Evolutionary conservation across 805 yeast genomes (phyloP).

Genomic region (Zygoascus ofunaensis): DNA sequence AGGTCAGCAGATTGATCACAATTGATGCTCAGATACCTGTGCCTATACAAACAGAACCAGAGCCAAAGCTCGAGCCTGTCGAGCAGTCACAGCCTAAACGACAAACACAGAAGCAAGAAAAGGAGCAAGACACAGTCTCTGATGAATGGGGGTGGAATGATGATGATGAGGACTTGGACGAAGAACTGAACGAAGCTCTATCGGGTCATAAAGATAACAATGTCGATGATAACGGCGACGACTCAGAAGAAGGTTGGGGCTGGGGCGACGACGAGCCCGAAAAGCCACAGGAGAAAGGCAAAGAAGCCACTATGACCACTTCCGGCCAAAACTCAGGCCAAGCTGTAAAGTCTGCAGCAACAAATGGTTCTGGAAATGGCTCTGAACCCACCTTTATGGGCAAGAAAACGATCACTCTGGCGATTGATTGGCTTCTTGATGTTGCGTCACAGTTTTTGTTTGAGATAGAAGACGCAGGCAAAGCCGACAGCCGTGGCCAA

Average conservation of each 20-base stretch:
- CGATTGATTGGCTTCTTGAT: conserved; percentile 5
- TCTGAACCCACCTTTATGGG: neutral
- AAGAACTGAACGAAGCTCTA: conserved; percentile 7
- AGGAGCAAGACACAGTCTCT: too few relatives aligned
- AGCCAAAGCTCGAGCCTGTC: neutral
- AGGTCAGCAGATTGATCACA: conserved; percentile 1
- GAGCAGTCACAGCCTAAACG: neutral
- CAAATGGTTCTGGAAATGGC: too few relatives aligned
- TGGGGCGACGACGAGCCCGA: conserved; percentile 18
- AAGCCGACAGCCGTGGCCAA: neutral
- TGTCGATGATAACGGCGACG: conserved; percentile 2
- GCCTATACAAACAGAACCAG: neutral
- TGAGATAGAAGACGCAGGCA: conserved; percentile 7
- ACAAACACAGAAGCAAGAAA: neutral
- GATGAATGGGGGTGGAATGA: conserved; percentile 18
- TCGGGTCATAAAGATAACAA: conserved; percentile 2
- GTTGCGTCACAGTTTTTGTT: conserved; percentile 5
- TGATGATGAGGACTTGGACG: conserved; percentile 12
- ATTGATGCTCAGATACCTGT: neutral
- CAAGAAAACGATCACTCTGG: conserved; percentile 5
- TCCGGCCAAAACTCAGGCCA: neutral
- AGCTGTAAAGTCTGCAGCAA: neutral
- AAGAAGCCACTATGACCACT: neutral
- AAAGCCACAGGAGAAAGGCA: neutral
- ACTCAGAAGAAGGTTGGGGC: conserved; percentile 19